These are phyloP conservation scores for Xylaria intraflava DNA, from an alignment of 495 filamentous ascomycete species.

Conservation along the genomic window DNA sequence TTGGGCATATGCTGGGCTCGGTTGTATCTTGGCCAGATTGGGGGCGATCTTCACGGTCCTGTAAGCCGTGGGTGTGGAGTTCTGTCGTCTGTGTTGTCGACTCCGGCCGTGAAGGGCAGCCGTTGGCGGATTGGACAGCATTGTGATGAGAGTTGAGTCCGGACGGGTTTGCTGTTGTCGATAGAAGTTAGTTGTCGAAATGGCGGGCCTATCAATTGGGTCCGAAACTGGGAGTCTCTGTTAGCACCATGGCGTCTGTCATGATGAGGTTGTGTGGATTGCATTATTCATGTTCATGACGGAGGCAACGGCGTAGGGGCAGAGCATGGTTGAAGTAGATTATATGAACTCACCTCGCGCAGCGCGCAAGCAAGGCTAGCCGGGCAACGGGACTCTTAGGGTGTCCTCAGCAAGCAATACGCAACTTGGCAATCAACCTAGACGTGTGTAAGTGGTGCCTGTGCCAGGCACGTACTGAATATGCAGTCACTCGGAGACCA, in stretches of 20 bases:
- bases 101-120: conserved; percentile 62
- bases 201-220: conserved; percentile 42
- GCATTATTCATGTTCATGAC: not conserved
- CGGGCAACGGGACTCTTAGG: conserved; percentile 43
- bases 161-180: conserved; percentile 44
- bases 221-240: conserved; percentile 44
- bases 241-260: conserved; percentile 14
- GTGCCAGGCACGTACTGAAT: not conserved
- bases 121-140: conserved; percentile 64
- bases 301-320: conserved; percentile 1
- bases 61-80: conserved; percentile 74
- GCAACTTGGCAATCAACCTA: conserved; percentile 29
- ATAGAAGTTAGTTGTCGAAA: conserved; percentile 32
- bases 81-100: conserved; percentile 77
- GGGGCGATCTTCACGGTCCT: conserved; percentile 58
- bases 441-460: conserved; percentile 24
- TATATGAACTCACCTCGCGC: conserved; percentile 54
- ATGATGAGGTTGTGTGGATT: not conserved
- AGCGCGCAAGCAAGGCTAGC: conserved; percentile 65
- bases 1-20: conserved; percentile 16
- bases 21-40: conserved; percentile 50
- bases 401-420: conserved; percentile 38
- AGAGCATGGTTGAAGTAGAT: not conserved
- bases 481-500: not conserved
- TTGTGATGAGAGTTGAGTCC: conserved; percentile 59